These are phyloP conservation scores for Capronia americana DNA, from an alignment of 2,329 filamentous ascomycete species.

Conservation along the genomic window DNA sequence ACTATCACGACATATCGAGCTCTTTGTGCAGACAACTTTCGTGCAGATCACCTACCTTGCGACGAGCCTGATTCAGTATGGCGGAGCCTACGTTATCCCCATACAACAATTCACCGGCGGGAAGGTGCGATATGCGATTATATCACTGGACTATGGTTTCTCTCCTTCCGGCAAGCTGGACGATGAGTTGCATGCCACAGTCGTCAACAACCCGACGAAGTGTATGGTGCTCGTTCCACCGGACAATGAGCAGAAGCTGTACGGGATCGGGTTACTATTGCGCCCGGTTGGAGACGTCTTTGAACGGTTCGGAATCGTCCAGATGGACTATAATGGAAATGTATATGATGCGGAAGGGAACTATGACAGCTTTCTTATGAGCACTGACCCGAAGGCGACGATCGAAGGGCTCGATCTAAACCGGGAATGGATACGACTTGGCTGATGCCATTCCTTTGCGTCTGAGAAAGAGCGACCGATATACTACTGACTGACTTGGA, in stretches of 20 bases:
- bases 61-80: not conserved
- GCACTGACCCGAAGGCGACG: constrained; percentile 1
- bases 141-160: not conserved
- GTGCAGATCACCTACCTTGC: not conserved
- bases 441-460: not conserved
- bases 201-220: not conserved
- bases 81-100: not conserved
- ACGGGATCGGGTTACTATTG: not conserved
- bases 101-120: not conserved
- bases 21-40: constrained; percentile 1
- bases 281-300: not conserved
- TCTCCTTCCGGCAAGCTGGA: not conserved
- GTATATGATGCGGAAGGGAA: not conserved
- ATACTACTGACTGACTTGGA: not conserved
- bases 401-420: constrained; percentile 6
- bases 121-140: not conserved
- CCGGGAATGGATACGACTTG: constrained; percentile 2
- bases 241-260: not conserved
- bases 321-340: not conserved
- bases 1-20: not conserved
- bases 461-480: not conserved
- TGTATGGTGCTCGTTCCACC: constrained; percentile 1
- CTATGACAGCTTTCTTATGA: not conserved
- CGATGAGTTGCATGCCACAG: not conserved
- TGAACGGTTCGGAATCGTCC: not conserved